Percentiles rank a stretch among this genome's conserved stretches.
These are phyloP conservation scores for Lodderomyces metapsilosis DNA, from an alignment of 1,139 yeast species.

Conservation along the genomic window DNA sequence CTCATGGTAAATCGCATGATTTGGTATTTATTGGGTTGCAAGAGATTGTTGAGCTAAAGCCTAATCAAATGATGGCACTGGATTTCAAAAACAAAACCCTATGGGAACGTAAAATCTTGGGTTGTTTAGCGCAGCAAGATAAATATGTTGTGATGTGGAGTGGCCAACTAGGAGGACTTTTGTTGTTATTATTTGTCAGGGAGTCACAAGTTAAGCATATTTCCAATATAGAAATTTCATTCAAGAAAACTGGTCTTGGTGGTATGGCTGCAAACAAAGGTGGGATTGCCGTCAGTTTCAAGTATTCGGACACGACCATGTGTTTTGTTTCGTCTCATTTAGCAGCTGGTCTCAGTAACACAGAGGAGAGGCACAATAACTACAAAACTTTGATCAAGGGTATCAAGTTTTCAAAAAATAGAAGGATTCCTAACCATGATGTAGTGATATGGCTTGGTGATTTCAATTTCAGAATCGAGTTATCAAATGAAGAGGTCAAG, in stretches of 20 bases:
- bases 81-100: slow-evolving; percentile 67
- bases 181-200: slow-evolving; percentile 68
- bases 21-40: slow-evolving; percentile 83
- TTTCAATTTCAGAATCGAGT: slow-evolving; percentile 76
- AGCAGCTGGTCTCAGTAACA: slow-evolving; percentile 84
- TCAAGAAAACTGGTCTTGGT: slow-evolving; percentile 91
- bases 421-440: slow-evolving; percentile 68
- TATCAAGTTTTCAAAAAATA: slow-evolving; percentile 48
- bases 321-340: slow-evolving; percentile 84
- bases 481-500: slow-evolving; percentile 70
- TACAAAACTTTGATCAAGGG: slow-evolving; percentile 66
- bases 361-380: slow-evolving; percentile 83
- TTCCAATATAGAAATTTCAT: slow-evolving; percentile 68
- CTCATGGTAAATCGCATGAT: slow-evolving; percentile 48
- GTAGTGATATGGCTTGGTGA: slow-evolving; percentile 93
- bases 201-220: slow-evolving; percentile 48
- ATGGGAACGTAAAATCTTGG: slow-evolving; percentile 76
- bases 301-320: slow-evolving; percentile 68
- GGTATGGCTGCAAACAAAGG: slow-evolving; percentile 97
- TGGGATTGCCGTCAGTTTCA: slow-evolving; percentile 81
- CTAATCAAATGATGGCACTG: slow-evolving; percentile 83
- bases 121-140: slow-evolving; percentile 48
- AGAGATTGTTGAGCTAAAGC: slow-evolving; percentile 87
- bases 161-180: slow-evolving; percentile 93
- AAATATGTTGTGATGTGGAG: slow-evolving; percentile 73